A percentile compares a stretch with the other conserved stretches of the same genome.
Evolutionary conservation across 2,329 filamentous ascomycete genomes (phyloP).

Genomic region (Hypoxylon sp.): DNA sequence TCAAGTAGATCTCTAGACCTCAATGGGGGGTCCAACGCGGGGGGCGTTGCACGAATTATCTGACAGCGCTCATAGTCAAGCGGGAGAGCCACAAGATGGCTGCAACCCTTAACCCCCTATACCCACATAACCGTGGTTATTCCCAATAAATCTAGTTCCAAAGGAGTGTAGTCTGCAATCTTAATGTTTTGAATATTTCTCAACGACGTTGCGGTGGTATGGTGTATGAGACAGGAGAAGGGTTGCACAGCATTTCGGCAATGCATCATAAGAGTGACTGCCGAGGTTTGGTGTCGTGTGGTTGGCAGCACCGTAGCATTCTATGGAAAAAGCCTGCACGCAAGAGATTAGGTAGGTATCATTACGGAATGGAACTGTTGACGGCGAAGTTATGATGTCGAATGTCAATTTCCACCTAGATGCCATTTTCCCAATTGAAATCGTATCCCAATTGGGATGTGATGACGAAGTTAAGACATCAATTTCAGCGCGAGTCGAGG

Average conservation of each 20-base stretch:
- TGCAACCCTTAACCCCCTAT: not conserved
- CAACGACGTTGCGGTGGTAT: constrained; percentile 6
- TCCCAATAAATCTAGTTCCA: not conserved
- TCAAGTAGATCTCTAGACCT: not conserved
- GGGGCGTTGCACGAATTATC: not conserved
- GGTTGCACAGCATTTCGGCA: constrained; percentile 19
- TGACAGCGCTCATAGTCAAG: not conserved
- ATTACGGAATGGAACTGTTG: not conserved
- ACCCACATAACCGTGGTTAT: not conserved
- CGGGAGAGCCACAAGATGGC: not conserved
- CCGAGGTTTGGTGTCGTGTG: constrained; percentile 7
- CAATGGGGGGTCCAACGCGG: not conserved
- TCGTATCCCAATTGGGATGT: not conserved
- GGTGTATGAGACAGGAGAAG: constrained; percentile 19
- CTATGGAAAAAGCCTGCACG: constrained; percentile 1
- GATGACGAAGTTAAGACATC: constrained; percentile 3
- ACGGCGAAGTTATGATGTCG: not conserved
- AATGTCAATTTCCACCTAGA: constrained; percentile 2
- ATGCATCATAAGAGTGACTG: constrained; percentile 10
- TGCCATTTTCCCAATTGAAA: not conserved
- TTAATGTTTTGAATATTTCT: constrained; percentile 13
- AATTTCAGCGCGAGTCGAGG: constrained; percentile 4
- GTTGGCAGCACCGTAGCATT: constrained; percentile 11
- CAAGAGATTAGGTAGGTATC: constrained; percentile 8
- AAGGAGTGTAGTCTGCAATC: constrained; percentile 8